Conservation (phyloP, 108 stramenopile species). For the Cyclotella cryptica region DNA sequence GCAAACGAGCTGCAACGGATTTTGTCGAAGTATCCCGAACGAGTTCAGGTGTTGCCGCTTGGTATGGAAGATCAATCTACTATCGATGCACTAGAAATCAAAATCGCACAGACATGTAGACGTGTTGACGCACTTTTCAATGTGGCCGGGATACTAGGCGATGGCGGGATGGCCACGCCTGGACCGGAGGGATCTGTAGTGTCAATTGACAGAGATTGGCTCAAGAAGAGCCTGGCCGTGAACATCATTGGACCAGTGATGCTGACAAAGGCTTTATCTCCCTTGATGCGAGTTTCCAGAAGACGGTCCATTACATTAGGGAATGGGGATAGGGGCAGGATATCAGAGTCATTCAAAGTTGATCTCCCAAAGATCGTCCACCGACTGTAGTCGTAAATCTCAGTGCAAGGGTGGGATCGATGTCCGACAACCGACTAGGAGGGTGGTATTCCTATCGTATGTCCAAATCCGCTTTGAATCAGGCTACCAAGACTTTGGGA, state of each 20-base stretch:
- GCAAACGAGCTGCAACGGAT: conserved; percentile 46
- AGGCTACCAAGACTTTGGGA: conserved; percentile 80
- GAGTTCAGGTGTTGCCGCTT: conserved; percentile 59
- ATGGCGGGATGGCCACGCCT: conserved; percentile 65
- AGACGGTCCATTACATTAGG: conserved; percentile 6
- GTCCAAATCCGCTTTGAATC: conserved; percentile 92
- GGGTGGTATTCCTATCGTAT: conserved; percentile 95
- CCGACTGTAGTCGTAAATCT: conserved; percentile 79
- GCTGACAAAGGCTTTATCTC: conserved; percentile 73
- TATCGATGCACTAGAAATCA: conserved; percentile 56
- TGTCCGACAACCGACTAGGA: conserved; percentile 89
- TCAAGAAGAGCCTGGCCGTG: conserved; percentile 73
- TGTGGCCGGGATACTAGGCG: conserved; percentile 85
- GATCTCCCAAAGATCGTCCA: conserved; percentile 38
- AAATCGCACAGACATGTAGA: conserved; percentile 50
- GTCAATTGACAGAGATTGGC: conserved; percentile 82
- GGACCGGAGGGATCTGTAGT: conserved; percentile 81
- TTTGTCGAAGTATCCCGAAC: conserved; percentile 8
- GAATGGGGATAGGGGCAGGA: too few species aligned
- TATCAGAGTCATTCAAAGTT: too few species aligned
- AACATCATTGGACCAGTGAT: conserved; percentile 85
- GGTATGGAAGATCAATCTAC: conserved; percentile 74
- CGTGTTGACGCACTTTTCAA: conserved; percentile 81
- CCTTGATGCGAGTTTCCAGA: conserved; percentile 58
- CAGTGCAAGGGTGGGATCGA: conserved; percentile 92